A percentile compares a stretch with the other conserved stretches of the same genome.
These are phyloP conservation scores for Erythrophleum ivorense DNA, from an alignment of 331 rosid species.

Conservation along the genomic window DNA sequence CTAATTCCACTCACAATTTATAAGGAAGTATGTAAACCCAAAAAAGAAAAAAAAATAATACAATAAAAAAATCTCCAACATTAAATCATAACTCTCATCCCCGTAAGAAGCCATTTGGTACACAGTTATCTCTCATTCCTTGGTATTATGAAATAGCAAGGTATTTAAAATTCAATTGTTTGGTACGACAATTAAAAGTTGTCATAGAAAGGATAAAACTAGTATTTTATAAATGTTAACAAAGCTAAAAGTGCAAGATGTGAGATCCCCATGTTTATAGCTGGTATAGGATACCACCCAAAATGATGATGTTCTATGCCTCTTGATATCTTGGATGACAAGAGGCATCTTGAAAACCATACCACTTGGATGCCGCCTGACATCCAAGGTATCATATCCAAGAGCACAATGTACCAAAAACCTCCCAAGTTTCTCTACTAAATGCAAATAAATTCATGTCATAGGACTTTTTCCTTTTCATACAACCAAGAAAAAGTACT, in stretches of 20 bases:
- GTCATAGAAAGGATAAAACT: not conserved
- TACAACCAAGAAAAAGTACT: not conserved
- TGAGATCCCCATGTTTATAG: not conserved
- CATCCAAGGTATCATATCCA: not conserved
- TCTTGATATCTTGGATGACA: not conserved
- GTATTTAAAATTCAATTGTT: not conserved
- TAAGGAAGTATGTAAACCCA: not conserved
- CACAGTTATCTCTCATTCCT: not conserved
- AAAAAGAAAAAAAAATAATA: not conserved
- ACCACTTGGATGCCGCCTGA: not conserved
- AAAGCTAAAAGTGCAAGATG: not conserved
- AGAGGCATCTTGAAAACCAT: not conserved
- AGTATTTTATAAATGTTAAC: not conserved
- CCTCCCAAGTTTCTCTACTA: not conserved
- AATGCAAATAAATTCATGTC: slow-evolving; percentile 2
- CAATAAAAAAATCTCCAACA: not conserved
- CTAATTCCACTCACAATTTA: not conserved
- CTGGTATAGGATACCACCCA: not conserved
- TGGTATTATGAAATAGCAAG: not conserved
- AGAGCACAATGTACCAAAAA: not conserved
- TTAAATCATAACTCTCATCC: slow-evolving; percentile 1
- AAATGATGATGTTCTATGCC: not conserved
- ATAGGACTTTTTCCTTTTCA: not conserved
- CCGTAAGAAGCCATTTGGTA: not conserved
- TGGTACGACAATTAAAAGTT: not conserved